Percentiles rank a stretch among this genome's conserved stretches.
phyloP scores from a whole-genome alignment of 805 yeast genomes.

The Kregervanrija pseudodelftensis region DNA sequence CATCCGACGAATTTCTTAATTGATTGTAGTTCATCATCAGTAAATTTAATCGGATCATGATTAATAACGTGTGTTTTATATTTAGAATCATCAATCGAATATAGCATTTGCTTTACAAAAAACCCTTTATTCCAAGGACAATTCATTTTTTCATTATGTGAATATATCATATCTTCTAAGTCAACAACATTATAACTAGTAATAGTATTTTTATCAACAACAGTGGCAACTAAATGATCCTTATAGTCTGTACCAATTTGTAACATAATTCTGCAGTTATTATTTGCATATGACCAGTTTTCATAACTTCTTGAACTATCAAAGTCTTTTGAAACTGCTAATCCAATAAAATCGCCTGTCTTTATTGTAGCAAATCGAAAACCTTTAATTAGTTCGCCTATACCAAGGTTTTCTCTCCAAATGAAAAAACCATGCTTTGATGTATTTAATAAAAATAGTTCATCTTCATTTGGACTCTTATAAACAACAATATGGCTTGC shows the following conservation, averaged over 20 bases:
- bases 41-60: too few relatives aligned
- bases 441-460: slow-evolving; percentile 2
- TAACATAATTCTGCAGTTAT: slow-evolving; percentile 1
- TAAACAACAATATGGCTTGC: slow-evolving; percentile 15
- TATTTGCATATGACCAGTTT: neutral
- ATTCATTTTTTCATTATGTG: neutral
- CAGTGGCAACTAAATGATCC: neutral
- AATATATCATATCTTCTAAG: too few relatives aligned
- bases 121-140: neutral
- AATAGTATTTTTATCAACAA: too few relatives aligned
- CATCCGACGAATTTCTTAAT: too few relatives aligned
- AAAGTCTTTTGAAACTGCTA: neutral
- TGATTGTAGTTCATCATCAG: too few relatives aligned
- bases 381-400: neutral
- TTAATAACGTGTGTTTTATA: too few relatives aligned
- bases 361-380: neutral
- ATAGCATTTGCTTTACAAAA: neutral
- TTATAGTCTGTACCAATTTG: slow-evolving; percentile 2
- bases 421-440: slow-evolving; percentile 9
- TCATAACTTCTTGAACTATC: neutral
- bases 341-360: neutral
- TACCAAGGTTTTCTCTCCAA: neutral
- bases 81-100: neutral
- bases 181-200: too few relatives aligned
- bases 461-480: neutral